Conservation (phyloP, 176 grass and related monocot species). For the Lolium multiflorum region DNA sequence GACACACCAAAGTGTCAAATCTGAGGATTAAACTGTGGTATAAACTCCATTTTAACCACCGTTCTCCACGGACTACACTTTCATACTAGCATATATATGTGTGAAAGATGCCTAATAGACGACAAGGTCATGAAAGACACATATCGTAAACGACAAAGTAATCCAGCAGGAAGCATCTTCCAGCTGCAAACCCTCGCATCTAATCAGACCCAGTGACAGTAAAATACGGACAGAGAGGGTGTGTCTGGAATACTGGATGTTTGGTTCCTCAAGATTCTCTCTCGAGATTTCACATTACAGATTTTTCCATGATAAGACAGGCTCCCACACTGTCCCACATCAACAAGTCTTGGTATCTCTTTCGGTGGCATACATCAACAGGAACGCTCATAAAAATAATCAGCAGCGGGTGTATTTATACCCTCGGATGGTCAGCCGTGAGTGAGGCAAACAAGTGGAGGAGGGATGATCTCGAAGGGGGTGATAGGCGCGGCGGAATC, state of each 20-base stretch:
- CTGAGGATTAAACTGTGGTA: too few relatives aligned
- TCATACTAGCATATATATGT: too few relatives aligned
- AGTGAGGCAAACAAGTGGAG: not conserved
- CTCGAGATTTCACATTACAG: not conserved
- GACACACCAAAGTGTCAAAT: too few relatives aligned
- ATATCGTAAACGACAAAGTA: constrained; percentile 6
- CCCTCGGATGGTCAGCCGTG: not conserved
- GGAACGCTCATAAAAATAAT: too few relatives aligned
- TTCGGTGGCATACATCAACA: not conserved
- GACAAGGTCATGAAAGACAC: too few relatives aligned
- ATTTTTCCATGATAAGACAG: not conserved
- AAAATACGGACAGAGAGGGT: not conserved
- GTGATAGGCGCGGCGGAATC: not conserved
- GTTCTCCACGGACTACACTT: too few relatives aligned
- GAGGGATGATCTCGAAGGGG: not conserved
- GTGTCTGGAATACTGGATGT: not conserved
- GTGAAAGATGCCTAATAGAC: too few relatives aligned
- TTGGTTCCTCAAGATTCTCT: not conserved
- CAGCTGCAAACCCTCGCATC: not conserved
- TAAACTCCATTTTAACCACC: too few relatives aligned
- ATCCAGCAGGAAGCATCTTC: constrained; percentile 7
- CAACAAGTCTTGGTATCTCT: not conserved
- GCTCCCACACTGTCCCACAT: not conserved
- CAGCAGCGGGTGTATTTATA: not conserved
- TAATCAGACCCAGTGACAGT: not conserved